Conservation (phyloP, 106 monocot species). For the Dactylorhiza incarnata region DNA sequence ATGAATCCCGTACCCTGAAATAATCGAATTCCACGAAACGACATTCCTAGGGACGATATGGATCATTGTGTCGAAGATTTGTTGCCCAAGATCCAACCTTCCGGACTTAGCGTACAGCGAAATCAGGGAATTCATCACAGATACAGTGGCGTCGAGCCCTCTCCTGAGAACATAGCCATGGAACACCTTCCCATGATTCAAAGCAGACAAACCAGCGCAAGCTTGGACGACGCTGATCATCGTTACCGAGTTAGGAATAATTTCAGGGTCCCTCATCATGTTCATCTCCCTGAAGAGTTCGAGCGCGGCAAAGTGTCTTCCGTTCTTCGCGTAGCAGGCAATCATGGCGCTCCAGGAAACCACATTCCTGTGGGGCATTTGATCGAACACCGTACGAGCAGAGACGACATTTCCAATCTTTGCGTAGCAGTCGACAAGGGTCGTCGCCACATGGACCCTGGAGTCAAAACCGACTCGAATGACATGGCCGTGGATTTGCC, state of each 20-base stretch:
- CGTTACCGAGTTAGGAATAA: conserved; percentile 62
- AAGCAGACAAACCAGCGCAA: conserved; percentile 55
- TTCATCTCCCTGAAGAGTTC: conserved; percentile 63
- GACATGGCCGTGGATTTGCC: conserved; percentile 48
- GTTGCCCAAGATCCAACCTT: conserved; percentile 24
- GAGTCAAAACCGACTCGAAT: conserved; percentile 32
- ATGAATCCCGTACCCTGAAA: conserved; percentile 43
- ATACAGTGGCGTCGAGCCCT: conserved; percentile 36
- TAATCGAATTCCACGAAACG: conserved; percentile 71
- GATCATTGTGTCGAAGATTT: conserved; percentile 24
- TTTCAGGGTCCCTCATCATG: conserved; percentile 10
- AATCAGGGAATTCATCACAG: conserved; percentile 57
- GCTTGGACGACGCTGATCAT: conserved; percentile 76
- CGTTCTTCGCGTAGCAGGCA: conserved; percentile 62
- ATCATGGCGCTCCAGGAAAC: conserved; percentile 93
- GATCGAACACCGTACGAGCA: conserved; percentile 49
- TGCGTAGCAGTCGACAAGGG: conserved; percentile 67
- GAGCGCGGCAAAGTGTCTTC: conserved; percentile 49
- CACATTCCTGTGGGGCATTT: conserved; percentile 49
- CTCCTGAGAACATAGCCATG: conserved; percentile 63
- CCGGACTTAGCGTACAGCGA: conserved; percentile 65
- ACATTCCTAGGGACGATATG: conserved; percentile 30
- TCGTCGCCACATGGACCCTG: conserved; percentile 56
- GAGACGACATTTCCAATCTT: conserved; percentile 42
- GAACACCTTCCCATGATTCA: conserved; percentile 47